Percentiles rank a stretch among this genome's conserved stretches.
phyloP scores from a whole-genome alignment of 768 basidiomycete genomes.

The Clitopilus passeckerianus region DNA sequence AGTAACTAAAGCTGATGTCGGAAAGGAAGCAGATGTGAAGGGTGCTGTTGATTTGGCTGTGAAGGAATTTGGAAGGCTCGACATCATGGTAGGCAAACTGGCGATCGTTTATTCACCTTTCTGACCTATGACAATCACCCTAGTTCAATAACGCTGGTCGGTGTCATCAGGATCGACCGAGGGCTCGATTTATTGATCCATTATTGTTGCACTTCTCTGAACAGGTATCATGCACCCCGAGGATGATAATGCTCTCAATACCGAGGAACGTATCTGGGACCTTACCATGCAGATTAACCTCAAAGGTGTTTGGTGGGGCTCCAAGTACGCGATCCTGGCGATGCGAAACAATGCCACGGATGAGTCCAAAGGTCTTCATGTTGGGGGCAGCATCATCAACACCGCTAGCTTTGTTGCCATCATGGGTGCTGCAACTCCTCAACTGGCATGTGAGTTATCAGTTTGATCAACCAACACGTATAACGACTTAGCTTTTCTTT shows the following conservation, averaged over 20 bases:
- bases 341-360: conserved; percentile 93
- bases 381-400: conserved; percentile 93
- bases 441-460: conserved; percentile 88
- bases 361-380: conserved; percentile 69
- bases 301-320: conserved; percentile 99
- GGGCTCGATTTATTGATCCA: conserved; percentile 1
- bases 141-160: conserved; percentile 92
- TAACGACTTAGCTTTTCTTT: conserved; percentile 1
- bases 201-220: not conserved
- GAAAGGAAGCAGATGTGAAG: conserved; percentile 85
- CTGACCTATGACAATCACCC: not conserved
- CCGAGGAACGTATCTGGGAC: conserved; percentile 96
- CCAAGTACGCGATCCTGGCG: conserved; percentile 94
- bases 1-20: conserved; percentile 79
- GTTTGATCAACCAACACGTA: not conserved
- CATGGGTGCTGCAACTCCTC: conserved; percentile 95
- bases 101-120: not conserved
- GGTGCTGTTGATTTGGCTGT: conserved; percentile 76
- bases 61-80: conserved; percentile 85
- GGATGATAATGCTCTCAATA: conserved; percentile 94
- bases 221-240: conserved; percentile 96
- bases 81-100: conserved; percentile 74
- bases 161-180: conserved; percentile 6
- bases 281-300: conserved; percentile 91
- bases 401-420: conserved; percentile 96